These are phyloP conservation scores for Aspergillus persii DNA, from an alignment of 2,329 filamentous ascomycete genomes.

Conservation along the genomic window DNA sequence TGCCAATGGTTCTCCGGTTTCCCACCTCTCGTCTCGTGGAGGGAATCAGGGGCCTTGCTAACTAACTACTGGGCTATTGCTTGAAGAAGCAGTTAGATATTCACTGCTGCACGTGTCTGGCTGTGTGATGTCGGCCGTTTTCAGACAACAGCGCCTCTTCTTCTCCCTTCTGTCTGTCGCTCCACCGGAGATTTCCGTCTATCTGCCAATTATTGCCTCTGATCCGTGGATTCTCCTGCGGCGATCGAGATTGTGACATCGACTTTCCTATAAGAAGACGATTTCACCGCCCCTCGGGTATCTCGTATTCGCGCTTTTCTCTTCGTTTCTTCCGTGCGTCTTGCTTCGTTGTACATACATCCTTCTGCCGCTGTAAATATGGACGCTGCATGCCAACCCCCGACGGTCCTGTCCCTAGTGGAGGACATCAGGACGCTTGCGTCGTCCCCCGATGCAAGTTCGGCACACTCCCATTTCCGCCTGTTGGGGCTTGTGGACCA, in stretches of 20 bases:
- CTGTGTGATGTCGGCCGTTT: not conserved
- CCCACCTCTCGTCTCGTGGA: no score
- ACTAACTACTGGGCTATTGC: no score
- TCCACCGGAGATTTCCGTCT: no score
- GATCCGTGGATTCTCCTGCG: no score
- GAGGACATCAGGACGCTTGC: slow-evolving; percentile 12
- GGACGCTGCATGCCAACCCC: not conserved
- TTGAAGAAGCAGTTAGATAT: no score
- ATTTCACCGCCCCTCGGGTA: not conserved
- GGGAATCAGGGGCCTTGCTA: no score
- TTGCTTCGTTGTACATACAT: not conserved
- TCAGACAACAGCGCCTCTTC: not conserved
- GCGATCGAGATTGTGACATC: no score
- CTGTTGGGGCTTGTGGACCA: slow-evolving; percentile 29
- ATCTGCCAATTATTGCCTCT: not conserved
- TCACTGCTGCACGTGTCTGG: no score
- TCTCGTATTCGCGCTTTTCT: not conserved
- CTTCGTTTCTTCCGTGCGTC: not conserved
- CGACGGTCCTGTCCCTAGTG: slow-evolving; percentile 9
- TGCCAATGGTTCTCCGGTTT: not conserved
- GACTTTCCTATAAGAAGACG: not conserved
- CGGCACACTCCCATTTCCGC: slow-evolving; percentile 23
- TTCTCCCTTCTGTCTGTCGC: not conserved
- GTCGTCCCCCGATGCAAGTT: slow-evolving; percentile 16
- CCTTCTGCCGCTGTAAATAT: not conserved